Evolutionary conservation across 2,329 filamentous ascomycete species (phyloP).

Genomic region (Knufia petricola): DNA sequence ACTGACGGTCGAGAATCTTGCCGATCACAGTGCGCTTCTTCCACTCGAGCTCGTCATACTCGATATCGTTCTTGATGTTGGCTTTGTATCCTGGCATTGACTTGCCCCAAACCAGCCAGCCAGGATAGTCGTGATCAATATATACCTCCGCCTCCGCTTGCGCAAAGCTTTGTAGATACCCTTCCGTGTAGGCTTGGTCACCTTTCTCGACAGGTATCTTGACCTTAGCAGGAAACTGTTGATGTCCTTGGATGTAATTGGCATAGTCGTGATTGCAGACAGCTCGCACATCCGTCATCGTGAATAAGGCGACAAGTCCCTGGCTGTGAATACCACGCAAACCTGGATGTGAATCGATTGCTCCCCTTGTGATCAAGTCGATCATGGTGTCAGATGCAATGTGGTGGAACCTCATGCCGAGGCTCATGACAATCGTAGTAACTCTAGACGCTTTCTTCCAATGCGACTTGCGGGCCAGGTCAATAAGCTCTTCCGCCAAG

Average conservation of each 20-base stretch:
- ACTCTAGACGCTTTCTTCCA: constrained; percentile 94
- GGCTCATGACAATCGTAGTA: constrained; percentile 78
- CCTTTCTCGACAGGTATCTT: constrained; percentile 63
- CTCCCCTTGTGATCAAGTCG: constrained; percentile 68
- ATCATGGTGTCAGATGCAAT: constrained; percentile 75
- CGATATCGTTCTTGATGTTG: constrained; percentile 54
- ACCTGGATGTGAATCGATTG: constrained; percentile 83
- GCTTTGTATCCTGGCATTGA: constrained; percentile 70
- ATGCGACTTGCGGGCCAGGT: constrained; percentile 67
- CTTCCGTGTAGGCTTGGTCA: constrained; percentile 66
- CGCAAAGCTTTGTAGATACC: constrained; percentile 69
- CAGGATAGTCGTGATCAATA: constrained; percentile 82
- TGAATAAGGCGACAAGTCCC: constrained; percentile 69
- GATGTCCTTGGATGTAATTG: constrained; percentile 73
- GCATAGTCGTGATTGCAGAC: constrained; percentile 78
- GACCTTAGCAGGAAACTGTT: constrained; percentile 67
- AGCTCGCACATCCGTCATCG: constrained; percentile 77
- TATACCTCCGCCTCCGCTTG: constrained; percentile 74
- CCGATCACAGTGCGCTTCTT: constrained; percentile 70
- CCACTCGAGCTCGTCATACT: constrained; percentile 74
- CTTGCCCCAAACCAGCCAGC: constrained; percentile 94
- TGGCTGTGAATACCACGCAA: constrained; percentile 72
- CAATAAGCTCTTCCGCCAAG: constrained; percentile 71
- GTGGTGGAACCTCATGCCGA: constrained; percentile 83
- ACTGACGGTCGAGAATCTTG: constrained; percentile 65